Evolutionary conservation across 2,329 filamentous ascomycete genomes (phyloP).

Genomic region (Phyllosticta citribraziliensis): DNA sequence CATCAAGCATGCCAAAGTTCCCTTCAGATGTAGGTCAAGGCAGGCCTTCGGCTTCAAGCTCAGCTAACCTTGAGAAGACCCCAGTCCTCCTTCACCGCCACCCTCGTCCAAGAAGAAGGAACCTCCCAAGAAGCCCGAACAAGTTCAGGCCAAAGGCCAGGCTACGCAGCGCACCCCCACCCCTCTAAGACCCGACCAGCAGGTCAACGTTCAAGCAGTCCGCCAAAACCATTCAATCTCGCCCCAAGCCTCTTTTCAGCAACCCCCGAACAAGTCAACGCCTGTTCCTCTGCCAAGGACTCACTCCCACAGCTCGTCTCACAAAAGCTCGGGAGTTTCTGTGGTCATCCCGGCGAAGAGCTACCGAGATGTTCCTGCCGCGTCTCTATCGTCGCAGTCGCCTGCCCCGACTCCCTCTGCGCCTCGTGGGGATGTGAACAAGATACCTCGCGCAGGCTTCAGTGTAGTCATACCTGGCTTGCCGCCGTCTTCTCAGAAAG

Average conservation of each 20-base stretch:
- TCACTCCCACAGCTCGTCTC: background rate
- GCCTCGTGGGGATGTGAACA: background rate
- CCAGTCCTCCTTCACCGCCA: background rate
- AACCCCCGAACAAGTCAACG: background rate
- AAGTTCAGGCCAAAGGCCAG: background rate
- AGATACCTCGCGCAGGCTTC: background rate
- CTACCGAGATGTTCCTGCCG: background rate
- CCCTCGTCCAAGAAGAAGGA: background rate
- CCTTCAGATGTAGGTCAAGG: constrained; percentile 22
- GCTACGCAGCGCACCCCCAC: background rate
- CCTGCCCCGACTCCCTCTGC: background rate
- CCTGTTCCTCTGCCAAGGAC: background rate
- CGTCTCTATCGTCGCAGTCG: background rate
- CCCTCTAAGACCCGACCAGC: background rate
- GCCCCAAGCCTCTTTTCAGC: background rate
- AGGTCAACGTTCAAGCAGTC: background rate
- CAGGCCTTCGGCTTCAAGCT: background rate
- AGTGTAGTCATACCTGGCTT: constrained; percentile 39
- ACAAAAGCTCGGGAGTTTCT: background rate
- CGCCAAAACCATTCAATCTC: background rate
- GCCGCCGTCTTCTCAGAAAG: constrained; percentile 27
- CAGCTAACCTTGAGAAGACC: background rate
- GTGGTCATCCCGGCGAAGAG: constrained; percentile 4
- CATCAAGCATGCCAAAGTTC: constrained; percentile 31
- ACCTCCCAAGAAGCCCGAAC: background rate